Evolutionary conservation across 2,329 filamentous ascomycete genomes (phyloP), one percentile per base, ranked within the genome.

Genomic region (Passalora sequoiae): DNA sequence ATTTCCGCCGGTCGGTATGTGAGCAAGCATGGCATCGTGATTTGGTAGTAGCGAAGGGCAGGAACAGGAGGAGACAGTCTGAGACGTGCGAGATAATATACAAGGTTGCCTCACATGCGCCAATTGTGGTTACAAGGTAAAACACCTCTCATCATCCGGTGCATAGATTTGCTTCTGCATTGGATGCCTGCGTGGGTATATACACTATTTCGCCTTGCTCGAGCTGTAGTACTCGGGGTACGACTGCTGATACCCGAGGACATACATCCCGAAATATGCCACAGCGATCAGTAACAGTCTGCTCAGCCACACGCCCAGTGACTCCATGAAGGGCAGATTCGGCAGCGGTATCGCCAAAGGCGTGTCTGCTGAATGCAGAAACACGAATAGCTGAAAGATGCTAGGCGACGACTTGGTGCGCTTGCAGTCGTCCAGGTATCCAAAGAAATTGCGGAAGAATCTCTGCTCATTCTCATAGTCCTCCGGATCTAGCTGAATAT

Each of bases 381-480:
- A 54, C 6, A 54, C 51, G 25, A 54, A 52, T 32, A 54, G 41
- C 29, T 54, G 51, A 32, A 54, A 54, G 7, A 54, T 46, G 17
- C 39, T 44, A 6, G 51, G 51, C 4, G 41, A 21, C 19, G 27
- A 41, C 36, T 47, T 43, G 7, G 40, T 43, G n/a, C 40, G 37
- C 27, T 54, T 52, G 33, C 51, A 54, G 35, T 54, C 51, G 21
- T 46, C 42, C 21, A 54, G 28, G 31, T 54, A 54, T 17, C 51
- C 51, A 40, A 54, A 54, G 36, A 54, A 54, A 13, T 54, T 54
- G 4, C 51, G 29, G 20, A 54, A 54, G 31, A 54, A 54, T 16
- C 49, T 22, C 15, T 43, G 44, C 25, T 54, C 51, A 24, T 54
- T 54, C 41, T 54, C 51, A 21, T 54, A 54, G 17, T 54, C 49